Conservation (phyloP, 2,329 filamentous ascomycete genomes). For the Escovopsis weberi region DNA sequence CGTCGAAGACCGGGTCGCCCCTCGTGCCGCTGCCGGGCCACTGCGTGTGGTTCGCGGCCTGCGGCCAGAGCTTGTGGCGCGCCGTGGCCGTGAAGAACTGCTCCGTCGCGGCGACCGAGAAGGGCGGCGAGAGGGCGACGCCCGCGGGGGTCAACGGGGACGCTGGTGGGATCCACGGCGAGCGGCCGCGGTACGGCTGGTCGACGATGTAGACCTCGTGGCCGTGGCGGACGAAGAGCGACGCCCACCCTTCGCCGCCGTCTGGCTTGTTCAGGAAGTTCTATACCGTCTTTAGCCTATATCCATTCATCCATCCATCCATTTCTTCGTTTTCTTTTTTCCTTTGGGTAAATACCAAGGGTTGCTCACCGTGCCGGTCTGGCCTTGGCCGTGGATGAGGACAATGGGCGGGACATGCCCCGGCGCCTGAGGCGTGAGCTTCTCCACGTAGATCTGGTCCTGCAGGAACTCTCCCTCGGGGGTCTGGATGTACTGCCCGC, state of each 20-base stretch:
- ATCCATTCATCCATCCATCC: too few relatives aligned
- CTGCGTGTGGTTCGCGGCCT: conserved; percentile 25
- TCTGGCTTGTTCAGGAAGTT: conserved; percentile 22
- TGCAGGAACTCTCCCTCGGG: conserved; percentile 8
- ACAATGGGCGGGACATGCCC: conserved; percentile 20
- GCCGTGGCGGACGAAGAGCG: conserved; percentile 29
- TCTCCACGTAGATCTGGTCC: conserved; percentile 41
- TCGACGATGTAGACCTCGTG: conserved; percentile 34
- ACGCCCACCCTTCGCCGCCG: conserved; percentile 31
- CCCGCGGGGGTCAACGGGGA: background rate
- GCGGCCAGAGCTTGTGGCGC: conserved; percentile 22
- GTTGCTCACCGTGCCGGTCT: conserved; percentile 24
- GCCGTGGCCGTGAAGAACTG: conserved; percentile 23
- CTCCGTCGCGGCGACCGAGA: conserved; percentile 11
- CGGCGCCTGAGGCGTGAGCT: conserved; percentile 21
- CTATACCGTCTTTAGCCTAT: conserved; percentile 7
- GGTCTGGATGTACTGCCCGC: background rate
- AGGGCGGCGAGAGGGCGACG: background rate
- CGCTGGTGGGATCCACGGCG: conserved; percentile 16
- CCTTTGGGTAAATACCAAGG: background rate
- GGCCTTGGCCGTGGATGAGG: conserved; percentile 27
- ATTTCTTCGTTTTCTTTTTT: too few relatives aligned
- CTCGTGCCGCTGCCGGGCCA: conserved; percentile 26
- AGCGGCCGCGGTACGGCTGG: conserved; percentile 30
- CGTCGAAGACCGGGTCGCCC: conserved; percentile 26